Evolutionary conservation across 352 stramenopile species (phyloP).

Genomic region (Globisporangium viniferum): DNA sequence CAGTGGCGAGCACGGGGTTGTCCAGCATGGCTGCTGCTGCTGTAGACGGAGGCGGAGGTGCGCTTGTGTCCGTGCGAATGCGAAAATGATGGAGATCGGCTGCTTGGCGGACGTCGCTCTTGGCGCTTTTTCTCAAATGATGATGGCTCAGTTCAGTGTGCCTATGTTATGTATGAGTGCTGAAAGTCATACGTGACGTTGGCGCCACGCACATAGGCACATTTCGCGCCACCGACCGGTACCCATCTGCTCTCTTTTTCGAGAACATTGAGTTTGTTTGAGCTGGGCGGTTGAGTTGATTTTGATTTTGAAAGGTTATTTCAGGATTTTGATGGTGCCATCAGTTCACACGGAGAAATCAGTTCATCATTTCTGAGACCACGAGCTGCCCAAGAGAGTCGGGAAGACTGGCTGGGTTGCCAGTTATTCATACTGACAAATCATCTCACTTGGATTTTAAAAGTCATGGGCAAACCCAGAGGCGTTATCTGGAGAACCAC

Average conservation of each 20-base stretch:
- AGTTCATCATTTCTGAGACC: not conserved
- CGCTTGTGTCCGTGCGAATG: not conserved
- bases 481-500: not conserved
- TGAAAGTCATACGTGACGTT: constrained; percentile 4
- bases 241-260: not conserved
- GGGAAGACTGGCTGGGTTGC: not conserved
- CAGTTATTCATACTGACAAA: not conserved
- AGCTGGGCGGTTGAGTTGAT: not conserved
- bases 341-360: not conserved
- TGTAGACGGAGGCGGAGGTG: not conserved
- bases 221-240: constrained; percentile 2
- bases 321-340: not conserved
- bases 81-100: not conserved
- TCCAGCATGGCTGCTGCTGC: not conserved
- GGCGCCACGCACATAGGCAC: not conserved
- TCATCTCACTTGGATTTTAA: not conserved
- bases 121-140: constrained; percentile 4
- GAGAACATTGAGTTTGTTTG: constrained; percentile 9
- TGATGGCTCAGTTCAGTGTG: not conserved
- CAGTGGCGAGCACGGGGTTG: not conserved
- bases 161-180: not conserved
- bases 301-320: not conserved
- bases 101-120: constrained; percentile 1
- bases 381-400: not conserved
- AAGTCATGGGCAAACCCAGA: not conserved